Percentiles rank a stretch among this genome's conserved stretches.
Conservation (phyloP, 2,329 filamentous ascomycete species). For the Trichoderma atrobrunneum region DNA sequence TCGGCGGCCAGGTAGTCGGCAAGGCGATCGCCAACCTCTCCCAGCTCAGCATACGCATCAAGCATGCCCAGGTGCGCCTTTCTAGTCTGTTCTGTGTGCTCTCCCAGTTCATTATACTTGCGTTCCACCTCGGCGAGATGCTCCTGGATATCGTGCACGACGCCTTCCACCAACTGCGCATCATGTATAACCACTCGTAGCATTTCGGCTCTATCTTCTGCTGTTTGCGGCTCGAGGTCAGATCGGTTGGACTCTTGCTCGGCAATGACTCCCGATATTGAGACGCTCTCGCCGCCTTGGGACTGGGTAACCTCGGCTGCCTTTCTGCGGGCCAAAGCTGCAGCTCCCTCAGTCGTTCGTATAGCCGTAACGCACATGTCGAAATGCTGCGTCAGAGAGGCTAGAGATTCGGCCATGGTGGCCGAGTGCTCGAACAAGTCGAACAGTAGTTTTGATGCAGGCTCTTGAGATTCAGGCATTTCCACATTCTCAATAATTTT, state of each 20-base stretch:
- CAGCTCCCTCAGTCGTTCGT: constrained; percentile 81
- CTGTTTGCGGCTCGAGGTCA: constrained; percentile 66
- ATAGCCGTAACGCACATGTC: constrained; percentile 91
- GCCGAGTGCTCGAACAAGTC: constrained; percentile 71
- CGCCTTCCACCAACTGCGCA: constrained; percentile 62
- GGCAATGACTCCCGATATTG: constrained; percentile 65
- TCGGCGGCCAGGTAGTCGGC: constrained; percentile 63
- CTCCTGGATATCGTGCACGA: constrained; percentile 69
- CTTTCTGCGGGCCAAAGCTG: constrained; percentile 64
- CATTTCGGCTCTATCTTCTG: constrained; percentile 78
- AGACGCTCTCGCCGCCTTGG: constrained; percentile 48
- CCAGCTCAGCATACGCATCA: constrained; percentile 63
- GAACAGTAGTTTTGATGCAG: constrained; percentile 54
- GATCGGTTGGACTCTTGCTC: constrained; percentile 51
- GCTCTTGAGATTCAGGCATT: constrained; percentile 32
- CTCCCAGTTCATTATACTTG: constrained; percentile 61
- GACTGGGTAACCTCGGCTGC: constrained; percentile 61
- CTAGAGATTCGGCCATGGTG: constrained; percentile 76
- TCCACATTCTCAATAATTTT: constrained; percentile 50
- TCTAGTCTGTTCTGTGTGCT: constrained; percentile 53
- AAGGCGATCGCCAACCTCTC: constrained; percentile 64
- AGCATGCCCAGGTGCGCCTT: constrained; percentile 56
- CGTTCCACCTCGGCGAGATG: constrained; percentile 74
- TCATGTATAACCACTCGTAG: constrained; percentile 75
- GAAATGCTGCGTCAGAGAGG: constrained; percentile 82